Evolutionary conservation across 2,329 filamentous ascomycete species (phyloP).

Genomic region (Colletotrichum euphorbiae): DNA sequence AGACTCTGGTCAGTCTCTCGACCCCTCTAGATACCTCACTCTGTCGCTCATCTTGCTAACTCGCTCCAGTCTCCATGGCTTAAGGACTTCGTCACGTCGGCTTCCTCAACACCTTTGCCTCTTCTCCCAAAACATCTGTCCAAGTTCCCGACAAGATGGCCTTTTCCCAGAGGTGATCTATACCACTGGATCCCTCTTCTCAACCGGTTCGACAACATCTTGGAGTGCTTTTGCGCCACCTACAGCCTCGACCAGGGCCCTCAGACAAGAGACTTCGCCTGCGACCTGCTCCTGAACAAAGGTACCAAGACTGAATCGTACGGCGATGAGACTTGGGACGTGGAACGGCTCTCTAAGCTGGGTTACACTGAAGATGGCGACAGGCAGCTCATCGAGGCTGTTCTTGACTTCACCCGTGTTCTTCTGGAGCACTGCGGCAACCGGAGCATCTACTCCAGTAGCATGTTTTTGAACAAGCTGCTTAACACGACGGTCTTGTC

Average conservation of each 20-base stretch:
- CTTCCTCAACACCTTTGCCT: constrained; percentile 76
- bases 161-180: constrained; percentile 92
- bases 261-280: constrained; percentile 80
- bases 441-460: constrained; percentile 95
- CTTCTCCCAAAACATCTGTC: constrained; percentile 81
- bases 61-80: constrained; percentile 83
- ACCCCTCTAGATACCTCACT: constrained; percentile 6
- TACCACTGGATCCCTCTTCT: constrained; percentile 98
- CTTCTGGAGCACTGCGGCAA: constrained; percentile 96
- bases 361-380: constrained; percentile 83
- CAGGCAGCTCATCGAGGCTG: constrained; percentile 78
- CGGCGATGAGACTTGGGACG: constrained; percentile 61
- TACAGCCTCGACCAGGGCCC: constrained; percentile 86
- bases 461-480: constrained; percentile 86
- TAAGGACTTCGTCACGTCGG: constrained; percentile 79
- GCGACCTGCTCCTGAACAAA: constrained; percentile 71
- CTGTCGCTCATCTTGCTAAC: constrained; percentile 36
- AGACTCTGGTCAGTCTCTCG: constrained; percentile 68
- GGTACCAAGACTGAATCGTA: constrained; percentile 64
- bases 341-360: constrained; percentile 63
- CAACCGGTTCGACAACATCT: constrained; percentile 90
- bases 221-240: constrained; percentile 82
- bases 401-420: constrained; percentile 87
- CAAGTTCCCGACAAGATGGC: constrained; percentile 90
- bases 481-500: constrained; percentile 87